Evolutionary conservation across 352 stramenopile species (phyloP).

Genomic region (Pythium folliculosum): DNA sequence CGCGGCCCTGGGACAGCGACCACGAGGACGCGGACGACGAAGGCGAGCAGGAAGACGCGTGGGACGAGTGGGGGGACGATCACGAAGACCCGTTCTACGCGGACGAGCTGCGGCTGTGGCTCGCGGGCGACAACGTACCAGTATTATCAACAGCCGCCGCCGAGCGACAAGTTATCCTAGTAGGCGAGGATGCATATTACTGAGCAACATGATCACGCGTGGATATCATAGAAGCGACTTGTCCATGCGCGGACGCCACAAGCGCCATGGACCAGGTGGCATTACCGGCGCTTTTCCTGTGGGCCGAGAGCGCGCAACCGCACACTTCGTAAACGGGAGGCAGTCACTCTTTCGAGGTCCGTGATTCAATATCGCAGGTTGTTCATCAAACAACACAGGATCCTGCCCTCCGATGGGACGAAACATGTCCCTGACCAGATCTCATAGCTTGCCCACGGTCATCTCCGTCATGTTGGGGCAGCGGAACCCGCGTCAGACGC

Average conservation of each 20-base stretch:
- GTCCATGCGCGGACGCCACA: too few relatives aligned
- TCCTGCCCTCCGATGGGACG: not conserved
- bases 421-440: not conserved
- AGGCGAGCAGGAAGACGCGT: slow-evolving; percentile 12
- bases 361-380: not conserved
- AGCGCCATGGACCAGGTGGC: slow-evolving; percentile 1
- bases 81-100: slow-evolving; percentile 26
- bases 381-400: not conserved
- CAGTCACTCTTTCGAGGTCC: slow-evolving; percentile 1
- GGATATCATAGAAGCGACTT: too few relatives aligned
- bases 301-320: not conserved
- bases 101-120: slow-evolving; percentile 1
- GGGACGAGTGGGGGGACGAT: not conserved
- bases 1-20: not conserved
- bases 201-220: too few relatives aligned
- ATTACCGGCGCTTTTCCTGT: too few relatives aligned
- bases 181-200: too few relatives aligned
- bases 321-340: not conserved
- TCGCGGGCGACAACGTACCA: not conserved
- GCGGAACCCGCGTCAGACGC: too few relatives aligned
- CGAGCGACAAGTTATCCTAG: not conserved
- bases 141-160: too few relatives aligned
- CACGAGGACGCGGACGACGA: slow-evolving; percentile 27
- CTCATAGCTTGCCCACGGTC: too few relatives aligned
- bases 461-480: too few relatives aligned